Conservation (phyloP, 257 asterid species). For the Solanum commersonii region DNA sequence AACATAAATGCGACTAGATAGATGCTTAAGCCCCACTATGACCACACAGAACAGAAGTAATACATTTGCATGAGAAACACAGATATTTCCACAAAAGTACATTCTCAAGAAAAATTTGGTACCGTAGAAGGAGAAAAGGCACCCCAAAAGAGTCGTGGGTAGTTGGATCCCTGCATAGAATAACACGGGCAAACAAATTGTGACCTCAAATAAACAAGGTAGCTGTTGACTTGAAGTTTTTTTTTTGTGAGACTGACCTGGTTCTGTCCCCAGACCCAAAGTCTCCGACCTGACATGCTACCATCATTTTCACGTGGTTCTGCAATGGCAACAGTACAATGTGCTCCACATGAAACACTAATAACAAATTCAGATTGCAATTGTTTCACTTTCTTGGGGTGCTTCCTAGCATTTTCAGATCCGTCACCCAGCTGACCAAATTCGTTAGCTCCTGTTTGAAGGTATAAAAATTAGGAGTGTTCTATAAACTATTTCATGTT, state of each 20-base stretch:
- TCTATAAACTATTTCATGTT: background rate
- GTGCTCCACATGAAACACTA: conserved; percentile 90
- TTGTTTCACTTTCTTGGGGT: conserved; percentile 68
- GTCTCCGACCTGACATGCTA: conserved; percentile 56
- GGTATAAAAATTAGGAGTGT: background rate
- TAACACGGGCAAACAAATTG: background rate
- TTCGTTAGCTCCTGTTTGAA: conserved; percentile 73
- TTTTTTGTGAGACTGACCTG: conserved; percentile 39
- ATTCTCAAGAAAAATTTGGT: conserved; percentile 2
- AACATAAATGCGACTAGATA: background rate
- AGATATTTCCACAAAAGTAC: background rate
- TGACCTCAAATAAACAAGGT: background rate
- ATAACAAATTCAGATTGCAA: conserved; percentile 71
- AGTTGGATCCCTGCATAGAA: conserved; percentile 57
- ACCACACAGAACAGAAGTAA: background rate
- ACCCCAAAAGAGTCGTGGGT: conserved; percentile 72
- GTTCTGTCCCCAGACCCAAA: conserved; percentile 99
- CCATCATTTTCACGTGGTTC: conserved; percentile 84
- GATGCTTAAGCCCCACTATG: background rate
- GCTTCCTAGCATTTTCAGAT: conserved; percentile 56
- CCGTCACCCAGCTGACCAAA: conserved; percentile 99
- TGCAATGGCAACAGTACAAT: conserved; percentile 87
- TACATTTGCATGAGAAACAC: background rate
- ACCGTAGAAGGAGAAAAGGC: conserved; percentile 77
- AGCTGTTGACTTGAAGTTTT: background rate